These are phyloP conservation scores for Cordyceps cateniannulata DNA, from an alignment of 2,329 filamentous ascomycete species.

Conservation along the genomic window DNA sequence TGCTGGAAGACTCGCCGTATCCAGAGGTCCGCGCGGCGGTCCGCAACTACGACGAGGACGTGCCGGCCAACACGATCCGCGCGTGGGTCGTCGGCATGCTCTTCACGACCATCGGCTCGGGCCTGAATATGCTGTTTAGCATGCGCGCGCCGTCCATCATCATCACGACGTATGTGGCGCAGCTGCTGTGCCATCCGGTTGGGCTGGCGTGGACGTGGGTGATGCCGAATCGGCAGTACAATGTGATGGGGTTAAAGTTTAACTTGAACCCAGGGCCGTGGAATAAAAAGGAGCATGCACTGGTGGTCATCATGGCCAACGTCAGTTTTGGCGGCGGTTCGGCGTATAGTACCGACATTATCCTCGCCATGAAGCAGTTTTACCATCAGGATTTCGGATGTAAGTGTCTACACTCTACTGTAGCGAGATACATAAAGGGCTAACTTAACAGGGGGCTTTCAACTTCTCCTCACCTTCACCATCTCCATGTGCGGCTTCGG, in stretches of 20 bases:
- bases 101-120: constrained; percentile 39
- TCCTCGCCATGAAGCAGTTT: constrained; percentile 33
- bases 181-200: constrained; percentile 36
- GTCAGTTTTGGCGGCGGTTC: constrained; percentile 35
- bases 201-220: constrained; percentile 32
- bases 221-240: constrained; percentile 27
- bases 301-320: constrained; percentile 42
- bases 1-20: constrained; percentile 14
- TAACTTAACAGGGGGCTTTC: constrained; percentile 46
- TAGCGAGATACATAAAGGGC: constrained; percentile 54
- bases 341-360: constrained; percentile 39
- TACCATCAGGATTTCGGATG: constrained; percentile 33
- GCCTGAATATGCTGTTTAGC: constrained; percentile 41
- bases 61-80: constrained; percentile 30
- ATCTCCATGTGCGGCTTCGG: constrained; percentile 34
- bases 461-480: constrained; percentile 30
- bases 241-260: constrained; percentile 19
- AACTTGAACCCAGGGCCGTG: constrained; percentile 36
- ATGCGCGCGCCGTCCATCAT: constrained; percentile 39
- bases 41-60: constrained; percentile 10
- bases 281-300: constrained; percentile 40
- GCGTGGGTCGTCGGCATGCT: constrained; percentile 38
- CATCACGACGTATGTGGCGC: constrained; percentile 39
- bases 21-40: constrained; percentile 13
- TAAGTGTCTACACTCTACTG: not conserved